Evolutionary conservation across 1,139 yeast species (phyloP).

Genomic region (Geotrichum carabidarum): DNA sequence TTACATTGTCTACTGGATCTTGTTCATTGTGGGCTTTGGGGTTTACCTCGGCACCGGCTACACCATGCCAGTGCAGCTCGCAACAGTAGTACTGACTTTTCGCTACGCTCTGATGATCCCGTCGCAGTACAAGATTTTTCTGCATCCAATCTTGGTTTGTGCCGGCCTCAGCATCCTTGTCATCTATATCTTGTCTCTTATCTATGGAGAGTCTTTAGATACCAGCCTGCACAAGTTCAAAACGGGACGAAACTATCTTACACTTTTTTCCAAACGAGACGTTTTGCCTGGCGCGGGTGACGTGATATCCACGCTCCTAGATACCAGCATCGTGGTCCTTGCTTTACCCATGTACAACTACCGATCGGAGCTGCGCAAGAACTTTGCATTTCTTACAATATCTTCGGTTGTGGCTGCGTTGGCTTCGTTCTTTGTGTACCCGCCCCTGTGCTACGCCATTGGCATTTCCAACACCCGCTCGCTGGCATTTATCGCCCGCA

Average conservation of each 20-base stretch:
- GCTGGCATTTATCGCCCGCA: constrained; percentile 72
- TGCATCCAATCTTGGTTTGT: constrained; percentile 69
- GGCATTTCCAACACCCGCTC: constrained; percentile 59
- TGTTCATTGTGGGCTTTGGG: constrained; percentile 50
- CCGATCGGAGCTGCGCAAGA: constrained; percentile 55
- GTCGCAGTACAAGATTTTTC: constrained; percentile 45
- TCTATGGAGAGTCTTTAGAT: constrained; percentile 38
- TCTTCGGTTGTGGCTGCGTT: constrained; percentile 56
- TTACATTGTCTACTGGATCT: constrained; percentile 46
- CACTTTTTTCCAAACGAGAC: constrained; percentile 46
- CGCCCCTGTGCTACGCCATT: constrained; percentile 57
- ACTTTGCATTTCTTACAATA: constrained; percentile 54
- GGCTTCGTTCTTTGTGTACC: constrained; percentile 62
- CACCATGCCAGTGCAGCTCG: constrained; percentile 58
- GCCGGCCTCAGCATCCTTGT: constrained; percentile 58
- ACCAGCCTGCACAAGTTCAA: constrained; percentile 48
- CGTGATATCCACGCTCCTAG: constrained; percentile 63
- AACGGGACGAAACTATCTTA: constrained; percentile 63
- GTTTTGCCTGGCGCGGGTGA: constrained; percentile 81
- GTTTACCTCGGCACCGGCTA: constrained; percentile 44
- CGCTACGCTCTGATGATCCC: constrained; percentile 50
- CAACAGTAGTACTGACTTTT: constrained; percentile 54
- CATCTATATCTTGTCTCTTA: constrained; percentile 52
- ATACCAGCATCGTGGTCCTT: constrained; percentile 67
- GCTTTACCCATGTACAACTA: constrained; percentile 76